A percentile compares a stretch with the other conserved stretches of the same genome.
phyloP scores from a whole-genome alignment of 768 basidiomycete species.

The Trametes cingulata region DNA sequence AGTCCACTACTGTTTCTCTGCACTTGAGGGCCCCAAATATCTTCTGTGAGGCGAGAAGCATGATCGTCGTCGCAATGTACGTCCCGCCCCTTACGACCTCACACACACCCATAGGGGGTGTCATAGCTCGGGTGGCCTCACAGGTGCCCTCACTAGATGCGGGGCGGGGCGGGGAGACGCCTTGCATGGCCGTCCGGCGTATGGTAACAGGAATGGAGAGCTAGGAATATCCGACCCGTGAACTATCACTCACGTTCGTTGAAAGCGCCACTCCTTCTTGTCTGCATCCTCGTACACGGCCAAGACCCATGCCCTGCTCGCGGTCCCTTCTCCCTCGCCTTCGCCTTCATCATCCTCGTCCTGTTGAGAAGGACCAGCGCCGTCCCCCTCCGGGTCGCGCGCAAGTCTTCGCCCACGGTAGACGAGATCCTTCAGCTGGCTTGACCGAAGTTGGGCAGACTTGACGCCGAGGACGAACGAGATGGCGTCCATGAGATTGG shows the following conservation, averaged over 20 bases:
- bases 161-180: too few relatives aligned
- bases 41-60: too few relatives aligned
- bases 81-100: too few relatives aligned
- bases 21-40: too few relatives aligned
- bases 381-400: slow-evolving; percentile 42
- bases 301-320: slow-evolving; percentile 93
- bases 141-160: too few relatives aligned
- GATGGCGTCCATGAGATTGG: slow-evolving; percentile 99
- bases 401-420: slow-evolving; percentile 86
- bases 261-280: slow-evolving; percentile 86
- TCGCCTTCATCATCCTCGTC: slow-evolving; percentile 52
- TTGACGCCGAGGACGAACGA: slow-evolving; percentile 98
- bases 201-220: too few relatives aligned
- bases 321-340: slow-evolving; percentile 74
- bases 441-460: slow-evolving; percentile 88
- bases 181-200: too few relatives aligned
- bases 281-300: slow-evolving; percentile 82
- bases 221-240: too few relatives aligned
- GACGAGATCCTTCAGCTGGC: slow-evolving; percentile 92
- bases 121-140: too few relatives aligned
- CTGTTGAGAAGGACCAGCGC: slow-evolving; percentile 42
- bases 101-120: too few relatives aligned
- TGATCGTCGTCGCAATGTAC: too few relatives aligned
- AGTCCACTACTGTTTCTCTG: too few relatives aligned
- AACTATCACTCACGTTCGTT: slow-evolving; percentile 73